Evolutionary conservation across 2,329 filamentous ascomycete genomes (phyloP), one percentile per base, ranked within the genome.

Genomic region (Atkinsonella hypoxylon): DNA sequence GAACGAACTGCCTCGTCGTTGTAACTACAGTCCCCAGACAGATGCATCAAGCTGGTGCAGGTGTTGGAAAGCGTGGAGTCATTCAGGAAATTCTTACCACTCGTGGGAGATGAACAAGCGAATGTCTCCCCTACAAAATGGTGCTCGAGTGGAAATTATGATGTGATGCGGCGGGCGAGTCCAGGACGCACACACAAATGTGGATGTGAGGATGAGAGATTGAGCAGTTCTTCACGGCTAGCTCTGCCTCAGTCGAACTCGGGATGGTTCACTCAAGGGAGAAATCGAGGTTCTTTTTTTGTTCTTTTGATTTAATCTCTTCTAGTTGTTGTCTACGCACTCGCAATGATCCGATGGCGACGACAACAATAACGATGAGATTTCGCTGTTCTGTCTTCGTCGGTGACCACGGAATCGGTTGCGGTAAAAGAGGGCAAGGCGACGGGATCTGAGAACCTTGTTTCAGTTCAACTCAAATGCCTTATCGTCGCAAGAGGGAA

Each of bases 31-130:
- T 8, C 2, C 26, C 26, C 26, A 5, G 8, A 26, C 26, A 26
- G 26, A 26, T 7, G 26, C 6, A 5, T 26, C 26, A 26, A 26
- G 26, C 26, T 26, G 26, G 26, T 26, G 26, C 26, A 26, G 26
- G 26, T 26, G 26, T 26, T 26, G 26, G 26, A 26, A 26, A 7
- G 26, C 4, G 26, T 26, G 5, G 8, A 26, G 26, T 8, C 26
- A 26, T 26, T 8, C 4, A 52, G 56, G 44, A 55, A 54, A 15
- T 39, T 65, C 76, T 69, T 82, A 83, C 80, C 78, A 74, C 79
- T 68, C 78, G 79, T 71, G 80, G 86, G 89, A 95, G 89, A 95
- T 87, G 75, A 89, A 95, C 89, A 95, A 95, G 69, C 84, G 71
- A 95, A 95, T 95, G 89, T 89, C 85, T 95, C 89, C 87, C 89